Percentiles rank a stretch among this genome's conserved stretches.
phyloP scores from a whole-genome alignment of 768 basidiomycete species.

The Vararia minispora region DNA sequence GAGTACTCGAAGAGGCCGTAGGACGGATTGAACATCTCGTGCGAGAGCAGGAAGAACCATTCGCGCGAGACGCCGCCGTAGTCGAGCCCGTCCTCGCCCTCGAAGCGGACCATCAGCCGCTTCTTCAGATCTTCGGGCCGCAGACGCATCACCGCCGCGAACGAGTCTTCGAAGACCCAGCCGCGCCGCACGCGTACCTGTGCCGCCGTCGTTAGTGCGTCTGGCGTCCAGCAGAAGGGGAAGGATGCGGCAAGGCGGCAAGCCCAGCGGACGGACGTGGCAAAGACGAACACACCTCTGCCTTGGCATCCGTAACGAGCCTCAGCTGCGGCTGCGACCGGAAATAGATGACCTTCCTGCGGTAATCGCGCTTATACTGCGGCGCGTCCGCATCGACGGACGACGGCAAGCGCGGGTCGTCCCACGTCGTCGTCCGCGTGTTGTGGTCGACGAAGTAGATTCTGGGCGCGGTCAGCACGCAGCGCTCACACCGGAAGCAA shows the following conservation, averaged over 20 bases:
- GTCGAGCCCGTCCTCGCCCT: conserved; percentile 72
- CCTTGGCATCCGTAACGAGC: conserved; percentile 57
- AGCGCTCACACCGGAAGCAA: too few relatives aligned
- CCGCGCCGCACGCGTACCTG: conserved; percentile 74
- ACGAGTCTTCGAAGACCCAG: conserved; percentile 81
- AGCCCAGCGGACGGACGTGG: too few relatives aligned
- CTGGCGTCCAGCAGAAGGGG: too few relatives aligned
- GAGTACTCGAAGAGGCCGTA: conserved; percentile 81
- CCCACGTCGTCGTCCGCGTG: conserved; percentile 84
- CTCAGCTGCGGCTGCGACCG: conserved; percentile 82
- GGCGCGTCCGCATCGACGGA: conserved; percentile 80
- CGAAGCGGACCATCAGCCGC: conserved; percentile 63
- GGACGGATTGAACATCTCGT: conserved; percentile 74
- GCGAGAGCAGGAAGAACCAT: conserved; percentile 80
- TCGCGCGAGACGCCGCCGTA: conserved; percentile 76
- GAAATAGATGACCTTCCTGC: conserved; percentile 89
- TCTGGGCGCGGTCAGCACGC: too few relatives aligned
- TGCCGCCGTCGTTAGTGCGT: too few relatives aligned
- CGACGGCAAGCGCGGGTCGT: conserved; percentile 80
- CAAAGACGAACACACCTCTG: too few relatives aligned
- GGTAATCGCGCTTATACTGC: conserved; percentile 93
- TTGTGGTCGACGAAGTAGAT: conserved; percentile 95
- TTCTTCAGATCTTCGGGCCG: conserved; percentile 62
- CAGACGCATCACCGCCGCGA: conserved; percentile 72
- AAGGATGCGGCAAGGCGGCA: too few relatives aligned